Conservation (phyloP, 805 yeast species). For the Pichia membranifaciens region DNA sequence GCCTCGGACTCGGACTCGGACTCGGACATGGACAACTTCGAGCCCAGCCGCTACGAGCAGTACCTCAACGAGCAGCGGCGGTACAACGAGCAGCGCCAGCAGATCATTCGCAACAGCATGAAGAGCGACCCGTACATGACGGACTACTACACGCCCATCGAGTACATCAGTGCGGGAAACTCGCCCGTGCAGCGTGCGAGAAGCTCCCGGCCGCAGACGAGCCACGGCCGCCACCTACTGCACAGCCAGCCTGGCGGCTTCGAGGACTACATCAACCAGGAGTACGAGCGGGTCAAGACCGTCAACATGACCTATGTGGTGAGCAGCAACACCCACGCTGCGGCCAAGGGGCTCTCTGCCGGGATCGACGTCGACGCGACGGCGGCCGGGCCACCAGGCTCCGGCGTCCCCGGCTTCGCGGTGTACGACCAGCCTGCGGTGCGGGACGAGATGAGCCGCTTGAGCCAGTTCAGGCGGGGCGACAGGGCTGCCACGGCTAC, state of each 20-base stretch:
- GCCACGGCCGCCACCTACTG: neutral
- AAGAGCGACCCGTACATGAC: slow-evolving; percentile 10
- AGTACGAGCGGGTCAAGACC: slow-evolving; percentile 3
- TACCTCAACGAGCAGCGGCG: neutral
- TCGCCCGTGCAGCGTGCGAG: neutral
- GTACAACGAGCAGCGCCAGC: neutral
- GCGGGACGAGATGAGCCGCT: neutral
- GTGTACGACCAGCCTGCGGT: too few relatives aligned
- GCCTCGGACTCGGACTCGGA: neutral
- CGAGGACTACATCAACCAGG: slow-evolving; percentile 1
- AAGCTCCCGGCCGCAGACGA: neutral
- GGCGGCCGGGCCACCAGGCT: too few relatives aligned
- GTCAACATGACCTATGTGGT: slow-evolving; percentile 3
- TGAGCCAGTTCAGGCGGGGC: neutral
- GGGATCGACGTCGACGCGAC: neutral
- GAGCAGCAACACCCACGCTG: neutral
- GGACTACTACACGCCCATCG: slow-evolving; percentile 1
- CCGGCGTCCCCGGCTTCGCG: too few relatives aligned
- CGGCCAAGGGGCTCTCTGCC: slow-evolving; percentile 2
- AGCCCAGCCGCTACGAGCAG: slow-evolving; percentile 5
- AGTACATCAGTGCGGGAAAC: neutral
- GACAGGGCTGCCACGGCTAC: neutral
- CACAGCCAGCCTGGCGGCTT: neutral
- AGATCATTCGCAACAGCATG: slow-evolving; percentile 7
- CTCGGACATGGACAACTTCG: neutral